Evolutionary conservation across 352 stramenopile species (phyloP), one percentile per base, ranked within the genome.

Genomic region (Peronospora farinosa): DNA sequence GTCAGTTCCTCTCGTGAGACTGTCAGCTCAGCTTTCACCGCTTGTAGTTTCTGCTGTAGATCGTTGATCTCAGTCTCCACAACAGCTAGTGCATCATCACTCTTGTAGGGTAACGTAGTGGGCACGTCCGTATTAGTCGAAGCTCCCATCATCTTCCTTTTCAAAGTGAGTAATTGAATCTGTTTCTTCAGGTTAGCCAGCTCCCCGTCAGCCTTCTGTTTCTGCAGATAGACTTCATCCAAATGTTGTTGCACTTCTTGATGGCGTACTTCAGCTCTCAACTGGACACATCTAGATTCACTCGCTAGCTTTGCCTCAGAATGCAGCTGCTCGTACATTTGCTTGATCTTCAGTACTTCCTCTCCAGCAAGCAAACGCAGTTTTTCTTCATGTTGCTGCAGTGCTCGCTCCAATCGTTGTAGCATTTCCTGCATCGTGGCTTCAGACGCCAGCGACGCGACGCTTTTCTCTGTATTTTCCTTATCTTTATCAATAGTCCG

Each of bases 261-360:
- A 17, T 70, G 28, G 11, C 76, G 37, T 13, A 67, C 49, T 31
- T 81, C 63, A 0, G 51, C 43, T n/a, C 60, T 37, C 5, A 60
- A 6, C 12, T 67, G 54, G 11, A 61, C 55, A 0, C n/a, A n/a
- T 41, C 72, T 67, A 17, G 74, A 54, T 37, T 88, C 68, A 5
- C 80, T 68, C 0, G 49, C 62, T 6, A 83, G 48, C 27, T 78
- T 65, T 0, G 51, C 68, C 38, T 88, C 71, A 7, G 65, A 47
- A 35, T 78, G 65, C 13, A 87, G 47, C 15, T 78, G 55, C 32
- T 83, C 66, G 28, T 85, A 87, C 6, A 89, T 44, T 32, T 60
- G 48, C 43, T 82, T 54, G 2, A 87, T 61, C 31, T 74, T 84
- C 3, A 57, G 42, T 0, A 57, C 38, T 49, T 85, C 78, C 17